Evolutionary conservation across 1,284 basidiomycete genomes (phyloP), one percentile per base, ranked within the genome.

Genomic region (Peniophora sp.): DNA sequence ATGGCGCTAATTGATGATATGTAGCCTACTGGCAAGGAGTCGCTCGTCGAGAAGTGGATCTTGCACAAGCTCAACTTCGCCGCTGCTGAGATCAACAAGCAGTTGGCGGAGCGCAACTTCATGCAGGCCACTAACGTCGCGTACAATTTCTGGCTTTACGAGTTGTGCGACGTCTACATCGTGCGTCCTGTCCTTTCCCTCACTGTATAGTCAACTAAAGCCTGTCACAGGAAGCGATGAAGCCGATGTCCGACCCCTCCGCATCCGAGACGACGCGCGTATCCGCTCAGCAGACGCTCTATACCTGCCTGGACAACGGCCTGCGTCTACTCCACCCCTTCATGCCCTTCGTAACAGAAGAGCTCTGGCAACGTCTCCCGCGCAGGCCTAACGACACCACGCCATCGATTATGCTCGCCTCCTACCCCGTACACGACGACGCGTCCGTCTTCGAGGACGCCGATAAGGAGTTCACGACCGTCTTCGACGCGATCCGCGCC

Each of bases 301-400:
- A 98, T 69, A 96, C 89, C 12, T 95, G 92, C 65, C 76, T 99
- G 39, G 97, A 99, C 61, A 72, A 85, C 52, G 97, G 96, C 11
- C 74, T 99, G 49, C 82, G 86, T 47, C 75, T 99, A 9, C 75
- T 99, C 12, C 97, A 99, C 68, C 96, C 97, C 1, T 96, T 98
- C 74, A 99, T 99, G 97, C 97, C 97, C 1, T 99, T 89, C 67
- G 93, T 99, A 43, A 98, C 96, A 1, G 97, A 99, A 69, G 97
- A 99, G 68, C 73, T 99, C 17, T 99, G 97, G 97, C 97, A 99
- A 67, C 83, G 95, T 43, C 74, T 99, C 10, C 94, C 95, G 0
- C 76, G 93, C 12, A 75, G 95, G 51, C 82, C 86, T 0, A 85
- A 85, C 49, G 94, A 98, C 66, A 62, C 76, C 9, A 89, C 86